Evolutionary conservation across 192 early-diverging fungal genomes (phyloP).

Genomic region (Podila verticillata): DNA sequence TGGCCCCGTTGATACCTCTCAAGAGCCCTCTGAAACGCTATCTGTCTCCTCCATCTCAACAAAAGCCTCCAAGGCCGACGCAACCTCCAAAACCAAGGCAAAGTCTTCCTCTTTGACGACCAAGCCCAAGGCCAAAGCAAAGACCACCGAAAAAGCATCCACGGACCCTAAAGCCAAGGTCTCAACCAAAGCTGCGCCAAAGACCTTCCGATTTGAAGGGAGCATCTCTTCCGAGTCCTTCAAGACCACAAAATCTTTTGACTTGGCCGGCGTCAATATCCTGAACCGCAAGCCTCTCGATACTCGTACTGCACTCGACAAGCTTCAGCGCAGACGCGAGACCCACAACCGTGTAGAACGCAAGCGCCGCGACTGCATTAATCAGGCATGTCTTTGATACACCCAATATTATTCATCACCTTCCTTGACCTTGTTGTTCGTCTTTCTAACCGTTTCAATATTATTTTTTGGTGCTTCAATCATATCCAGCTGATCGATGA

Average conservation of each 20-base stretch:
- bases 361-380: conserved; percentile 79
- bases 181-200: conserved; percentile 14
- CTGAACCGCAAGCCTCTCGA: conserved; percentile 35
- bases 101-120: too few relatives aligned
- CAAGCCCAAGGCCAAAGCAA: background rate
- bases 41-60: conserved; percentile 19
- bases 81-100: conserved; percentile 18
- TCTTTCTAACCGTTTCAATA: background rate
- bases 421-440: background rate
- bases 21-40: background rate
- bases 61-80: conserved; percentile 36
- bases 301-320: conserved; percentile 70
- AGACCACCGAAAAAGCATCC: background rate
- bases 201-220: conserved; percentile 43
- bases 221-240: conserved; percentile 21
- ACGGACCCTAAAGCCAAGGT: background rate
- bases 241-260: conserved; percentile 45
- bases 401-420: conserved; percentile 15
- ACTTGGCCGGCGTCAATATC: conserved; percentile 40
- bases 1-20: background rate
- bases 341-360: conserved; percentile 84
- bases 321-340: conserved; percentile 77
- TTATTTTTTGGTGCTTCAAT: background rate
- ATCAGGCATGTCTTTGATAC: conserved; percentile 50
- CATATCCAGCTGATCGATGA: conserved; percentile 23